Base-by-base conservation (phyloP, 1,139 yeast genomes). In the Yamadazyma blattariae region DNA sequence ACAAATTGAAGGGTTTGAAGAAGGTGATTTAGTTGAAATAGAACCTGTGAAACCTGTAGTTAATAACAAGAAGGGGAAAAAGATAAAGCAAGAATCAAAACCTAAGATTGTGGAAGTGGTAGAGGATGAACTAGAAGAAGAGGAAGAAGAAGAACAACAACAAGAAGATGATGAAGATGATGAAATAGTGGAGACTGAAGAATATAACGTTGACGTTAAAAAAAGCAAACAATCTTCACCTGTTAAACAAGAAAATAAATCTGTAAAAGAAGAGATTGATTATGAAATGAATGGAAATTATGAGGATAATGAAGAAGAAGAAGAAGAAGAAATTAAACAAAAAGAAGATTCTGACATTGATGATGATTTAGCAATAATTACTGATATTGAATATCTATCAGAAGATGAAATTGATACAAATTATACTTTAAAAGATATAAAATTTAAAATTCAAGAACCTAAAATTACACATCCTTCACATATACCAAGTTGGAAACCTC, bases 401-500 rank as follows among this genome's bases (percentile, higher is more conserved):
- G 21, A 13, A 7, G 27, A 24, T 8, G 19, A 13, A 2, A 25
- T 31, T 2, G 18, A 16, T n/a, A 20, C 20, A 7, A 19, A 23
- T 7, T n/a, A 25, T 23, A 25, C 20, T 12, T 32, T 36, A 12
- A 59, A 82, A 12, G 66, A 64, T 8, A 48, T 85, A 15, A 71
- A 64, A 26, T 68, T 68, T 32, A 52, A 74, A 2, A 63, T 77
- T 5, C 84, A 88, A 1, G 69, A 71, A 9, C 83, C 82, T 19
- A 59, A 76, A 7, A 70, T 87, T 5, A 82, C 95, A 0, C 90
- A 88, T 52, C 97, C 97, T 2, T 71, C 78, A 4, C 95, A 88
- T 61, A 55, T 74, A 67, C 47, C 77, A 68, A 35, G 85, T 64
- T 58, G 96, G 90, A 49, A 80, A 57, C 62, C 71, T 9, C 52